Base-by-base conservation (phyloP, 192 early-diverging fungal genomes). In the Coemansia sp. region DNA sequence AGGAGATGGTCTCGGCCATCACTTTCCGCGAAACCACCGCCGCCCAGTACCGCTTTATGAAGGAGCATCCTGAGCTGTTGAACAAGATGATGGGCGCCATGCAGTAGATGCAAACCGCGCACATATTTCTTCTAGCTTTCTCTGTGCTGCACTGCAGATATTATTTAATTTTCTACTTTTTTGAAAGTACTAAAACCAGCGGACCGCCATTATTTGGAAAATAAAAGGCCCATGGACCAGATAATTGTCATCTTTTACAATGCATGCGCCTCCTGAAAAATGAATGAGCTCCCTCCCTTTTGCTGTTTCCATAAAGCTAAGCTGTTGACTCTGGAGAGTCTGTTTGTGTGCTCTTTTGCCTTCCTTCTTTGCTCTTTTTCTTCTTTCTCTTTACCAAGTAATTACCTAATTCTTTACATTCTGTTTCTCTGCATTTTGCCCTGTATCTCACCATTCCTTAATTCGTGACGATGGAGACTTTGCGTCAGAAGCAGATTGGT, bases 1-100 rank as follows among this genome's bases (percentile, higher is more conserved):
- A 92, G 45, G 96, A 98, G 81, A 83, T 98, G 68, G 87, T 90
- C 43, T 92, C 93, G 65, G 90, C 91, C 10, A 88, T 95, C 43
- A 85, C 86, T 13, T 87, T 87, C 77, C 85, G 87, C 51, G 88
- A 89, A 72, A 85, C 86, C 47, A 88, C 87, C 41, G 83, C 83
- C 36, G 84, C 85, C 32, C 87, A 88, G 75, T 80, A 73, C 64
- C 85, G 83, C 66, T 81, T 86, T 32, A 75, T 84, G 71, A 69
- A 80, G 65, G 83, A 86, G 76, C 80, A 86, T 56, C 85, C 85
- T 4, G 80, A 84, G 49, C 77, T 84, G 61, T 68, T 85, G 41
- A 72, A 64, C 73, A 86, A 86, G 74, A 76, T 82, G 74, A 82
- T 82, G 75, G 70, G 69, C n/a, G 69, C 67, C 9, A 76, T 76